A percentile compares a stretch with the other conserved stretches of the same genome.
phyloP scores from a whole-genome alignment of 139 green algal species.

The Ettlia oleoabundans region DNA sequence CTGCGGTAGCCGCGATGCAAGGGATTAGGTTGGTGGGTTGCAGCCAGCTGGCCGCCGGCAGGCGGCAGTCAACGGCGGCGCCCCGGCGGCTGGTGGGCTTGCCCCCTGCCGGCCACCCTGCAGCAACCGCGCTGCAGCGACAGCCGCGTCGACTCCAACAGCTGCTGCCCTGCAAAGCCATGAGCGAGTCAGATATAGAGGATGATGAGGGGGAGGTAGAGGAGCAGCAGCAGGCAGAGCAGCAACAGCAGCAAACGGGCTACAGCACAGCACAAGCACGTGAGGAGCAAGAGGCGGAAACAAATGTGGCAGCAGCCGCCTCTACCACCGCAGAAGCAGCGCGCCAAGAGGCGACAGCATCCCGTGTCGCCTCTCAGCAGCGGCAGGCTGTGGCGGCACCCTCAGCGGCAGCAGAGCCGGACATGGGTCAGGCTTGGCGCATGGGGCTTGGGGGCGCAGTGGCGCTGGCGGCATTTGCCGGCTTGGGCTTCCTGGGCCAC shows the following conservation, averaged over 20 bases:
- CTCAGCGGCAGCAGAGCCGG: not conserved
- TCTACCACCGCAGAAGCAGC: not conserved
- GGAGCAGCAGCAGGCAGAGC: not conserved
- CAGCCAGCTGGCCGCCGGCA: too few species aligned
- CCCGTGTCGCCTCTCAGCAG: not conserved
- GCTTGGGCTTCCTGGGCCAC: slow-evolving; percentile 47
- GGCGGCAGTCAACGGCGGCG: too few species aligned
- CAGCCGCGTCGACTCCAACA: not conserved
- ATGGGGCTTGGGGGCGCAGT: slow-evolving; percentile 41
- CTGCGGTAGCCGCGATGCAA: too few species aligned
- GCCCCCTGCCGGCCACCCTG: too few species aligned
- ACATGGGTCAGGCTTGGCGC: slow-evolving; percentile 42
- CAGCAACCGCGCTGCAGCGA: not conserved
- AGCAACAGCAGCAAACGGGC: not conserved
- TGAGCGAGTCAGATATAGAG: slow-evolving; percentile 7
- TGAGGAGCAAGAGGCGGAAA: not conserved
- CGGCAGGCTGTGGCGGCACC: not conserved
- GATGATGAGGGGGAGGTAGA: not conserved
- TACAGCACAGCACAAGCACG: not conserved
- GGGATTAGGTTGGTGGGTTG: too few species aligned
- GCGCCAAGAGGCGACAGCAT: not conserved
- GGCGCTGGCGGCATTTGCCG: slow-evolving; percentile 40
- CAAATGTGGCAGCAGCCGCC: not conserved
- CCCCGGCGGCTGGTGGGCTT: too few species aligned
- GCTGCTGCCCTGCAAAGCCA: slow-evolving; percentile 5